Conservation (phyloP, 2,329 filamentous ascomycete species). For the Nemania diffusa region DNA sequence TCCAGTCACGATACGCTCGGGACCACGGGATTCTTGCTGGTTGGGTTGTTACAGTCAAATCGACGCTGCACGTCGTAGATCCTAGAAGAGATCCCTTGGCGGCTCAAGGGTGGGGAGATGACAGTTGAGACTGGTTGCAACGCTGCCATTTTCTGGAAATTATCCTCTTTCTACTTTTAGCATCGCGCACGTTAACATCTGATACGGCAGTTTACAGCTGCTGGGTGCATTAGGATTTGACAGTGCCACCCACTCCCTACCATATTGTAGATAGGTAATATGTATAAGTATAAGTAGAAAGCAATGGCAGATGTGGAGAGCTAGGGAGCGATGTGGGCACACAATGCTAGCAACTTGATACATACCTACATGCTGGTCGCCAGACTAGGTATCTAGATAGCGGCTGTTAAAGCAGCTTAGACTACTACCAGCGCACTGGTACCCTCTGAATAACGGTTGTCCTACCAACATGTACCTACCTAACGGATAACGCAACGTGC, state of each 20-base stretch:
- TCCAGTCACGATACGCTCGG: constrained; percentile 8
- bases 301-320: background rate
- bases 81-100: constrained; percentile 9
- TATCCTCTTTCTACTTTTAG: constrained; percentile 37
- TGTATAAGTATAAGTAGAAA: too few relatives aligned
- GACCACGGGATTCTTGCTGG: constrained; percentile 1
- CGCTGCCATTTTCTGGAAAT: constrained; percentile 37
- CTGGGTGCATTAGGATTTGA: constrained; percentile 6
- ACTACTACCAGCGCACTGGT: too few relatives aligned
- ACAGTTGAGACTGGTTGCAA: constrained; percentile 19
- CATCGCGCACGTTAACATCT: constrained; percentile 25
- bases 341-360: constrained; percentile 12
- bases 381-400: constrained; percentile 8
- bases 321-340: constrained; percentile 1
- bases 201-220: constrained; percentile 25
- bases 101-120: background rate
- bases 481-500: too few relatives aligned
- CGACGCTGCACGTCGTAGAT: constrained; percentile 3
- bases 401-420: constrained; percentile 9
- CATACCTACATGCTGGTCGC: background rate
- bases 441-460: too few relatives aligned
- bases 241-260: background rate
- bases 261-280: too few relatives aligned
- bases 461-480: too few relatives aligned
- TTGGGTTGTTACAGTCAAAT: background rate